A percentile compares a stretch with the other conserved stretches of the same genome.
These are phyloP conservation scores for Leishmania aethiopica DNA, from an alignment of 208 protist species.

Conservation along the genomic window DNA sequence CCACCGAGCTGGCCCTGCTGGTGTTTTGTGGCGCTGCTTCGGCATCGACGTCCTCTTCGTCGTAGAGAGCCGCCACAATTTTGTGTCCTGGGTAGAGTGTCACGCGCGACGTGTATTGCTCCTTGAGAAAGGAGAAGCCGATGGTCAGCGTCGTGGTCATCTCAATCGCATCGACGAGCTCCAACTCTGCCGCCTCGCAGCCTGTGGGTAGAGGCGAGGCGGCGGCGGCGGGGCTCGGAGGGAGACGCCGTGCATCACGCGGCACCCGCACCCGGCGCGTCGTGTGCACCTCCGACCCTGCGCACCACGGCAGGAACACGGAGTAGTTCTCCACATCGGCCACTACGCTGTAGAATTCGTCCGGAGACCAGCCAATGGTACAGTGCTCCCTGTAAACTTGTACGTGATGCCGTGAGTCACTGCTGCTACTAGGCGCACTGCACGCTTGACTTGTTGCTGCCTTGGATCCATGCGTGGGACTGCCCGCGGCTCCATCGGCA, in stretches of 20 bases:
- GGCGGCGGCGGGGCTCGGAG: background rate
- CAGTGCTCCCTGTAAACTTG: slow-evolving; percentile 81
- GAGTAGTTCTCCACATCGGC: slow-evolving; percentile 77
- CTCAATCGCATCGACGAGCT: slow-evolving; percentile 42
- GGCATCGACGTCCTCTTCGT: slow-evolving; percentile 27
- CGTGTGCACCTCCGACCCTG: slow-evolving; percentile 61
- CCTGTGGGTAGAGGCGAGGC: background rate
- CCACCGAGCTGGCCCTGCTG: background rate
- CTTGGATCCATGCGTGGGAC: background rate
- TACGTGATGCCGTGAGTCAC: slow-evolving; percentile 26
- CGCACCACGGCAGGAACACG: slow-evolving; percentile 82
- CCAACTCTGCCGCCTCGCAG: slow-evolving; percentile 12
- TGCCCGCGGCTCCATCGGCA: background rate
- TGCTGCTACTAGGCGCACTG: background rate
- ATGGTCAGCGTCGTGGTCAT: slow-evolving; percentile 75
- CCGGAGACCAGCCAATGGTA: slow-evolving; percentile 73
- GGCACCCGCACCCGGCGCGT: slow-evolving; percentile 32
- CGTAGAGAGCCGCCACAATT: slow-evolving; percentile 63
- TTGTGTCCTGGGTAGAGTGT: slow-evolving; percentile 47
- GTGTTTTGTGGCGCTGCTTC: background rate
- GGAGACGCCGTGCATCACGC: slow-evolving; percentile 10
- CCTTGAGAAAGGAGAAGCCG: slow-evolving; percentile 78
- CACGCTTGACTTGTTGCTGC: background rate
- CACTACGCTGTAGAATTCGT: slow-evolving; percentile 73
- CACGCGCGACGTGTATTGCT: slow-evolving; percentile 79